Percentiles rank a stretch among this genome's conserved stretches.
Evolutionary conservation across 116 monocot genomes (phyloP).

Genomic region (Posidonia oceanica): DNA sequence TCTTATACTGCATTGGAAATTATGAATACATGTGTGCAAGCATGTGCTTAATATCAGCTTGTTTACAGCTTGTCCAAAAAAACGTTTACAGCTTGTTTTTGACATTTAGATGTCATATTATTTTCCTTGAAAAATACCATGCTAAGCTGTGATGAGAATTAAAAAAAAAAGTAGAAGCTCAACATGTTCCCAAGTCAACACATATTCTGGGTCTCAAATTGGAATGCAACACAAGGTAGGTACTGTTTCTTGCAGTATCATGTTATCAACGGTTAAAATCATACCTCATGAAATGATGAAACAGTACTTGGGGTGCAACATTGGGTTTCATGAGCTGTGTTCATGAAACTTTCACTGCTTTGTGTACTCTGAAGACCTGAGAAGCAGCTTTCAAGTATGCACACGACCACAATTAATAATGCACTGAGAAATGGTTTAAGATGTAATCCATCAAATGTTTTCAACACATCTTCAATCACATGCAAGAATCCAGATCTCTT

Average conservation of each 20-base stretch:
- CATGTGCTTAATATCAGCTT: too few species aligned
- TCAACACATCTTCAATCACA: conserved; percentile 63
- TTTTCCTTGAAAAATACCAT: too few species aligned
- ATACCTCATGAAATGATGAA: conserved; percentile 6
- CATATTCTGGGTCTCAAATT: background rate
- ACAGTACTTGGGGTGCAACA: background rate
- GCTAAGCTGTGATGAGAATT: too few species aligned
- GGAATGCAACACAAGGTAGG: background rate
- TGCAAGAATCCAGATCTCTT: conserved; percentile 71
- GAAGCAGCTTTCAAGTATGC: conserved; percentile 61
- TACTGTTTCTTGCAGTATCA: background rate
- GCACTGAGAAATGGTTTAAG: conserved; percentile 57
- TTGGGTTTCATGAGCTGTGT: background rate
- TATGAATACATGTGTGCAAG: too few species aligned
- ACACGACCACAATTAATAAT: conserved; percentile 48
- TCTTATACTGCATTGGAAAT: too few species aligned
- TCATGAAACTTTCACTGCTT: background rate
- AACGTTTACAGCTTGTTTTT: too few species aligned
- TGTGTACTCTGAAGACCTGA: conserved; percentile 17
- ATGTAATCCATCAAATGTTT: conserved; percentile 67
- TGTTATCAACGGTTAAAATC: background rate
- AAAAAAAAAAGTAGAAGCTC: too few species aligned
- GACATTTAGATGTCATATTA: too few species aligned
- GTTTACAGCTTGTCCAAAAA: too few species aligned
- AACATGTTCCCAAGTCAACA: too few species aligned